phyloP scores from a whole-genome alignment of 1,284 basidiomycete genomes.

The Boletus mariae region DNA sequence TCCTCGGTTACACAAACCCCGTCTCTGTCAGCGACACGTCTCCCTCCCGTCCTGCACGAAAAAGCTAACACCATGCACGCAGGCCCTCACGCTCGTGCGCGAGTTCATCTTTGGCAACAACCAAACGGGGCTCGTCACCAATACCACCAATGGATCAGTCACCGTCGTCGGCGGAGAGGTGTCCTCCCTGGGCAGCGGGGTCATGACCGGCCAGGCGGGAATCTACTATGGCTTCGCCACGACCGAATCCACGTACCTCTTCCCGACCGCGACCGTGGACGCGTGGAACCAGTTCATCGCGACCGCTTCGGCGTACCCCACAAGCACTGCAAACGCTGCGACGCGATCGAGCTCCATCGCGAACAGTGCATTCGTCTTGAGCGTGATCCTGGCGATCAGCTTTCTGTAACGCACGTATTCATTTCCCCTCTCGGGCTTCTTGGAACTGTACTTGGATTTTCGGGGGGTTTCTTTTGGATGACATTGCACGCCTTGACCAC shows the following conservation, averaged over 20 bases:
- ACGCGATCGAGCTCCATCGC: neutral
- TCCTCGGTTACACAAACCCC: slow-evolving; percentile 50
- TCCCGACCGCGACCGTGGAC: slow-evolving; percentile 49
- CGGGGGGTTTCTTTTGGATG: no score
- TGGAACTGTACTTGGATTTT: slow-evolving; percentile 3
- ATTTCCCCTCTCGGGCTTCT: neutral
- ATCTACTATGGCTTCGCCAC: slow-evolving; percentile 52
- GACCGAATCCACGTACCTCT: slow-evolving; percentile 48
- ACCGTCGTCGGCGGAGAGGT: slow-evolving; percentile 57
- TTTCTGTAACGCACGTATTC: neutral
- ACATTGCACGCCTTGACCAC: neutral
- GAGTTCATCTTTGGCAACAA: slow-evolving; percentile 60
- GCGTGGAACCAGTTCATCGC: slow-evolving; percentile 51
- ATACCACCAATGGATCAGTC: slow-evolving; percentile 16
- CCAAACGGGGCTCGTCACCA: slow-evolving; percentile 46
- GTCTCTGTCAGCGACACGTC: slow-evolving; percentile 40
- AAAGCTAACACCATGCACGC: neutral
- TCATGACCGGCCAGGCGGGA: slow-evolving; percentile 48
- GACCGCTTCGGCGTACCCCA: slow-evolving; percentile 9
- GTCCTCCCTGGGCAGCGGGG: slow-evolving; percentile 38
- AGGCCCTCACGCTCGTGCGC: slow-evolving; percentile 55
- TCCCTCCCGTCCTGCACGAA: neutral
- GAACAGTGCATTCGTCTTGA: neutral
- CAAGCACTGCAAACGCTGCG: neutral
- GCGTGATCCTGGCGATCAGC: neutral